Percentiles rank a stretch among this genome's conserved stretches.
Conservation (phyloP, 2,329 filamentous ascomycete species). For the Aciculosporium take region DNA sequence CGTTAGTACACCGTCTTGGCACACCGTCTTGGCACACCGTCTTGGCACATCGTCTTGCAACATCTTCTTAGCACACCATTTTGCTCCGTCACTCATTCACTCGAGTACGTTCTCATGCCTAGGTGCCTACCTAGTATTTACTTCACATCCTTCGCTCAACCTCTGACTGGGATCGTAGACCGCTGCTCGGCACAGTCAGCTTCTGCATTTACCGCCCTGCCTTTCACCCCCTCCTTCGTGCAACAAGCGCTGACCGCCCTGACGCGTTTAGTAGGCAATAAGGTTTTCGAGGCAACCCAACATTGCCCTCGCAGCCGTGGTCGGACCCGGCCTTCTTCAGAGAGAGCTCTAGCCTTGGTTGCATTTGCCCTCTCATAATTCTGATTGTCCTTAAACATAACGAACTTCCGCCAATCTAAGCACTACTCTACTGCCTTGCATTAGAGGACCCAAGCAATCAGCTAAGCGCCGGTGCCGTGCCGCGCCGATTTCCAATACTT, state of each 20-base stretch:
- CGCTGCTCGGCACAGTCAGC: background rate
- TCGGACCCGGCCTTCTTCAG: background rate
- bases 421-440: too few relatives aligned
- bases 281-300: background rate
- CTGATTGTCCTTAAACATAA: background rate
- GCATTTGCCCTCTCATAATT: background rate
- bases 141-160: background rate
- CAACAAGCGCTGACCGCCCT: constrained; percentile 4
- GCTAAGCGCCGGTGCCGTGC: too few relatives aligned
- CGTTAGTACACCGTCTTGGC: too few relatives aligned
- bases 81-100: background rate
- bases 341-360: background rate
- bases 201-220: background rate
- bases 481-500: background rate
- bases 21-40: too few relatives aligned
- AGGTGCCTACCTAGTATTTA: background rate
- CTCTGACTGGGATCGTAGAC: background rate
- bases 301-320: background rate
- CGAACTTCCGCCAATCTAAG: background rate
- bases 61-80: background rate
- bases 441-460: too few relatives aligned
- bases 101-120: too few relatives aligned
- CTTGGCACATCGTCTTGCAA: too few relatives aligned
- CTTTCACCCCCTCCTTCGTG: constrained; percentile 2
- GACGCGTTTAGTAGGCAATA: background rate